Base-by-base conservation (phyloP, 805 yeast species). In the Teunomyces aglyptinius region DNA sequence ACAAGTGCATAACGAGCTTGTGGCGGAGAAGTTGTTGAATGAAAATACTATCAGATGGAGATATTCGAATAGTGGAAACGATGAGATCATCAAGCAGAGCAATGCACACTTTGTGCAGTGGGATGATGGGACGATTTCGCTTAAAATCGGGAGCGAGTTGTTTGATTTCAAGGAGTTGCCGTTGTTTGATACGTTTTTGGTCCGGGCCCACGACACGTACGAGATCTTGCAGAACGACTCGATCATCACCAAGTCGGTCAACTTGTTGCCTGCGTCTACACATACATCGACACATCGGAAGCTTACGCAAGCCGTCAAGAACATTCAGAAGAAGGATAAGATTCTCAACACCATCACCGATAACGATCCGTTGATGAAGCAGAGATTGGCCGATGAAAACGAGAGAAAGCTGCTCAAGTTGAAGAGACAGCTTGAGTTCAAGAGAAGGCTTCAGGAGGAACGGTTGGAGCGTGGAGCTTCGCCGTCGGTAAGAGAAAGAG, bases 21-120 rank as follows among this genome's bases (percentile, higher is more conserved):
- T 82, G n/a, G 79, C 83, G 31, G 86, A 84, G 50, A 80, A 81
- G 58, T 68, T 85, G 28, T 75, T 80, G 46, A 89, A 85, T 51
- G 90, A 87, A 58, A 92, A 90, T 64, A 89, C 97, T 0, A 75
- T 94, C 28, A 80, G 99, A 60, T 94, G 99, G 99, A 81, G 96
- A 67, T 92, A 91, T 64, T 85, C 89, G 12, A 80, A 85, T 48
- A 83, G 82, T 49, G 80, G 78, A n/a, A 71, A 76, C 44, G 83
- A 82, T 36, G 89, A 85, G 50, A 81, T 91, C 53, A 79, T 80
- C 58, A 87, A 87, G 56, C 96, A 90, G 63, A 85, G 96, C 7
- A 94, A 94, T 61, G 84, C 97, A 4, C 89, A 91, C 60, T 82
- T 92, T 47, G 78, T 94, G 29, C 86, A 89, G 63, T 94, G 99